Percentiles rank a stretch among this genome's conserved stretches.
phyloP scores from a whole-genome alignment of 371 early-diverging fungal genomes.

The Mortierella polycephala region DNA sequence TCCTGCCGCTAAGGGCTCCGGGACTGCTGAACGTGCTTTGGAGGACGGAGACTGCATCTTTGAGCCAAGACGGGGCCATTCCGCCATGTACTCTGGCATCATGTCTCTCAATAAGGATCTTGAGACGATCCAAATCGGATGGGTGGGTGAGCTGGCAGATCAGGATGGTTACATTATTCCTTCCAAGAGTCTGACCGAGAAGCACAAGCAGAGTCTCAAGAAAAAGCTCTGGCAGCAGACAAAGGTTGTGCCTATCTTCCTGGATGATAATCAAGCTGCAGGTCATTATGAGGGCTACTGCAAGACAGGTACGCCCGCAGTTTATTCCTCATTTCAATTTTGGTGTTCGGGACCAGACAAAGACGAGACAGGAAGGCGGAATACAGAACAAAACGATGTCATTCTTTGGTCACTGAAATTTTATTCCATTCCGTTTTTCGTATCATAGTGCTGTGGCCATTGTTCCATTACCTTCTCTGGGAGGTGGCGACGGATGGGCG shows the following conservation, averaged over 20 bases:
- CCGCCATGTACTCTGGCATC: conserved; percentile 83
- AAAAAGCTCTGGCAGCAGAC: conserved; percentile 60
- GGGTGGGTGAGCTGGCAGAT: conserved; percentile 67
- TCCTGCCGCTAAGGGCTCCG: neutral
- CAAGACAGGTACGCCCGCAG: conserved; percentile 76
- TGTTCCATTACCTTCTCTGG: conserved; percentile 97
- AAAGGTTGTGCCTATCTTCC: conserved; percentile 81
- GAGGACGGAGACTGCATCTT: conserved; percentile 46
- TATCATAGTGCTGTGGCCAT: conserved; percentile 91
- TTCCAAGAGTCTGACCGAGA: conserved; percentile 48
- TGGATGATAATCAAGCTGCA: conserved; percentile 74
- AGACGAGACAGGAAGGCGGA: no score
- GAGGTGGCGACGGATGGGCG: conserved; percentile 80
- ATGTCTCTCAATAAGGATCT: conserved; percentile 62
- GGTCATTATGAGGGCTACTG: conserved; percentile 92
- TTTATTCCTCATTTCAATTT: no score
- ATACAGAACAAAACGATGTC: neutral
- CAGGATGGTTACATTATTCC: conserved; percentile 55
- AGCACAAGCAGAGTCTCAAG: conserved; percentile 57
- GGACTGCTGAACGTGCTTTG: neutral
- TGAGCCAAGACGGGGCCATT: conserved; percentile 71
- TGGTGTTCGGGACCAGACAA: no score
- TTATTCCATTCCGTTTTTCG: neutral
- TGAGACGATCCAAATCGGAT: conserved; percentile 75
- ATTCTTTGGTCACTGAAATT: conserved; percentile 4